Evolutionary conservation across 2,329 filamentous ascomycete species (phyloP).

Genomic region (Apiospora kogelbergensis): DNA sequence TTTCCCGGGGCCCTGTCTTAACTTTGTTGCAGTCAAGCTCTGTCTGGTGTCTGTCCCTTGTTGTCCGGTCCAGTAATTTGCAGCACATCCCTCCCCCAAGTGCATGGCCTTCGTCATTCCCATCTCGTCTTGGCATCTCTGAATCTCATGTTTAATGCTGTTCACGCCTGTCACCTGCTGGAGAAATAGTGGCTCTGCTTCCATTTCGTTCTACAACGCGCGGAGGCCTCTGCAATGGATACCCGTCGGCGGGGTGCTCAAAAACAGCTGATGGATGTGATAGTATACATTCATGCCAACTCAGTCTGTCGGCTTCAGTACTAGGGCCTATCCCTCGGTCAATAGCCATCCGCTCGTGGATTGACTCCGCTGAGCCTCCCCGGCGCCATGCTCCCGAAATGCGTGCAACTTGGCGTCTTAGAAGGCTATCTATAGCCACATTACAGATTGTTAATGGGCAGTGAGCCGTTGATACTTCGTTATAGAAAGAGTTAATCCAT

Average conservation of each 20-base stretch:
- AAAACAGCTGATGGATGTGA: not conserved
- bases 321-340: not conserved
- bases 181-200: not conserved
- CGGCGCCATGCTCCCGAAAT: not conserved
- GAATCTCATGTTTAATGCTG: not conserved
- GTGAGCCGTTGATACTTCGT: not conserved
- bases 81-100: not conserved
- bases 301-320: not conserved
- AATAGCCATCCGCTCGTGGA: not conserved
- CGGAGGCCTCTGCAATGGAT: not conserved
- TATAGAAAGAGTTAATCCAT: not conserved
- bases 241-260: not conserved
- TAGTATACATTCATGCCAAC: not conserved
- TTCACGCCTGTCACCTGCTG: not conserved
- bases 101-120: slow-evolving; percentile 3
- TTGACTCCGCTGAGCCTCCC: not conserved
- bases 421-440: not conserved
- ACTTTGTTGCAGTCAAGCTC: slow-evolving; percentile 8
- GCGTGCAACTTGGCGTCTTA: not conserved
- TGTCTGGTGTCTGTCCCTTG: not conserved
- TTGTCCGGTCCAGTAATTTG: not conserved
- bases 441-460: not conserved
- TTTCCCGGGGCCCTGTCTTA: not conserved
- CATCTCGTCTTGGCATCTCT: not conserved
- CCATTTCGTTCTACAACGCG: not conserved